These are phyloP conservation scores for Dactylellina sp. DNA, from an alignment of 2,329 filamentous ascomycete genomes.

Conservation along the genomic window DNA sequence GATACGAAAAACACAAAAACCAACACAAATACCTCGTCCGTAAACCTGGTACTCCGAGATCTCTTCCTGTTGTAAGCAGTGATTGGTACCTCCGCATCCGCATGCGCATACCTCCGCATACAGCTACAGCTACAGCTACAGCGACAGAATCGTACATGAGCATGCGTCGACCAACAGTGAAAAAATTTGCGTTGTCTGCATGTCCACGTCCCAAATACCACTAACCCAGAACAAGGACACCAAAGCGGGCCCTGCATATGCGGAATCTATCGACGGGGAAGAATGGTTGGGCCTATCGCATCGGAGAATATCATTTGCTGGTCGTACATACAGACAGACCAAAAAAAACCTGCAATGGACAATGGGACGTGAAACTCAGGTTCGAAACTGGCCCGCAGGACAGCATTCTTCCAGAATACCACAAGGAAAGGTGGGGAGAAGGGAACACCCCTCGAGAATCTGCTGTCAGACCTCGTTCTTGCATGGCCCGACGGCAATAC, in stretches of 20 bases:
- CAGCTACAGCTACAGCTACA: no score
- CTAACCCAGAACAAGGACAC: slow-evolving; percentile 14
- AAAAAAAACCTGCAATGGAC: neutral
- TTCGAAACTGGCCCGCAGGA: neutral
- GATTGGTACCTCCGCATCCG: no score
- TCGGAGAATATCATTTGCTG: slow-evolving; percentile 43
- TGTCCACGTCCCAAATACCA: slow-evolving; percentile 45
- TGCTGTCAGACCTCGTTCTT: slow-evolving; percentile 5
- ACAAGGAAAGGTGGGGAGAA: slow-evolving; percentile 4
- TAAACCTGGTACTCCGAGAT: no score
- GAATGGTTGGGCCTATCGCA: slow-evolving; percentile 3
- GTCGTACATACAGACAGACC: slow-evolving; percentile 13
- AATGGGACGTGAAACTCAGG: slow-evolving; percentile 7
- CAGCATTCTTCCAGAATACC: slow-evolving; percentile 42
- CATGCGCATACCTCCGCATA: no score
- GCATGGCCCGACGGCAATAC: slow-evolving; percentile 23
- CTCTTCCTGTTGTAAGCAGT: no score
- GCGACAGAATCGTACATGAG: neutral
- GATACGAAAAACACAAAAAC: slow-evolving; percentile 10
- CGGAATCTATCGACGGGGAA: slow-evolving; percentile 3
- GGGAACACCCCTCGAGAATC: slow-evolving; percentile 26
- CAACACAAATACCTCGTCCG: neutral
- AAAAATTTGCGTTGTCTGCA: slow-evolving; percentile 43
- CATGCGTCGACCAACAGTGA: slow-evolving; percentile 23
- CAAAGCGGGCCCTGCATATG: slow-evolving; percentile 40